Percentiles rank a stretch among this genome's conserved stretches.
Conservation (phyloP, 2,329 filamentous ascomycete species). For the Sarocladium strictum region DNA sequence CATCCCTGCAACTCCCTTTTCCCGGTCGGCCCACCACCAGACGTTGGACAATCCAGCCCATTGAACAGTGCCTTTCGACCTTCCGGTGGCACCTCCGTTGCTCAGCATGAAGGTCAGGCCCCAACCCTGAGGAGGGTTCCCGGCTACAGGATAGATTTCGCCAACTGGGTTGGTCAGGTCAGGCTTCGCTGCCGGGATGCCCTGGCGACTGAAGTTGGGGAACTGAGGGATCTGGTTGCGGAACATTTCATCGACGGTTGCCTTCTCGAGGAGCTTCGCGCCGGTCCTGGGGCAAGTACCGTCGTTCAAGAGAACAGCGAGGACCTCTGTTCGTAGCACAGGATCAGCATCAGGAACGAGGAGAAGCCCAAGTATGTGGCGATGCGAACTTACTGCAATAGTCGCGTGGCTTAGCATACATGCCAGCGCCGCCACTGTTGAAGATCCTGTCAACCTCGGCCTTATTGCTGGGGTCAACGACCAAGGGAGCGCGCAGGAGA, state of each 20-base stretch:
- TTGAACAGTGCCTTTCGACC: conserved; percentile 41
- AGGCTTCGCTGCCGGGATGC: conserved; percentile 40
- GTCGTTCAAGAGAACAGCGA: conserved; percentile 58
- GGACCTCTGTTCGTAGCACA: conserved; percentile 37
- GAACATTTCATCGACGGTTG: conserved; percentile 60
- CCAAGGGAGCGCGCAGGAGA: conserved; percentile 35
- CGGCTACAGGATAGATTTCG: conserved; percentile 42
- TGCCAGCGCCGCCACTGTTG: conserved; percentile 56
- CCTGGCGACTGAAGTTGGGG: conserved; percentile 44
- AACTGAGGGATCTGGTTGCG: conserved; percentile 53
- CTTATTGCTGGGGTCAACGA: conserved; percentile 37
- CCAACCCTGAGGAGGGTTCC: conserved; percentile 56
- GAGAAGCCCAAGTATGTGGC: no score
- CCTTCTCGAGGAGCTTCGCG: conserved; percentile 43
- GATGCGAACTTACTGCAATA: conserved; percentile 53
- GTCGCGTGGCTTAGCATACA: conserved; percentile 54
- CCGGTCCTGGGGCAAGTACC: conserved; percentile 54
- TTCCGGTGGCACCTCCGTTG: conserved; percentile 41
- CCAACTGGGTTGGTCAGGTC: conserved; percentile 39
- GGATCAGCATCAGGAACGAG: neutral
- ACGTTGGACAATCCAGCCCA: conserved; percentile 57
- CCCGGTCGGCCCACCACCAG: conserved; percentile 58
- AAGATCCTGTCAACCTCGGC: conserved; percentile 32
- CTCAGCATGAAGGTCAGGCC: conserved; percentile 53
- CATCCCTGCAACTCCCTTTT: conserved; percentile 50